Evolutionary conservation across 1,139 yeast genomes (phyloP).

Genomic region (Saccharomycopsis hybrid): DNA sequence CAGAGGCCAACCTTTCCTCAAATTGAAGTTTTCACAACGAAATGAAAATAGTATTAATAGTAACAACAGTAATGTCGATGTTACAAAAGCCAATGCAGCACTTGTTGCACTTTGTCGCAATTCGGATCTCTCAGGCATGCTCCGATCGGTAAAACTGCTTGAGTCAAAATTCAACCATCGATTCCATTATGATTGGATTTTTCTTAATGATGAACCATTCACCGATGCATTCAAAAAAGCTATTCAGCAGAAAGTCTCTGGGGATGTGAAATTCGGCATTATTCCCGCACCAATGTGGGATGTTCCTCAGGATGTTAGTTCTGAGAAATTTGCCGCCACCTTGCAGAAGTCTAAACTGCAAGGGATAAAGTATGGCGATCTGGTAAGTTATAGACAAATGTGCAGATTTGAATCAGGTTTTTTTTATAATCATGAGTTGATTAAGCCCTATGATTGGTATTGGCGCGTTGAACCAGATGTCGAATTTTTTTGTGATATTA

Average conservation of each 20-base stretch:
- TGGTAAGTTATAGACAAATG: conserved; percentile 69
- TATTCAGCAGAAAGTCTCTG: conserved; percentile 46
- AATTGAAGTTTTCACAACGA: too few species aligned
- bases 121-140: conserved; percentile 50
- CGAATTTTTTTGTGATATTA: conserved; percentile 53
- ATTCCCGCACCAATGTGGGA: conserved; percentile 67
- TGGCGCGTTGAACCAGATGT: conserved; percentile 74
- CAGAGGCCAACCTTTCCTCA: too few species aligned
- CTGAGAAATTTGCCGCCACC: conserved; percentile 42
- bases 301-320: conserved; percentile 66
- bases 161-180: conserved; percentile 68
- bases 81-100: conserved; percentile 44
- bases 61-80: too few species aligned
- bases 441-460: conserved; percentile 54
- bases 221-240: conserved; percentile 47
- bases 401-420: conserved; percentile 69
- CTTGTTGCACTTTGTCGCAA: conserved; percentile 71
- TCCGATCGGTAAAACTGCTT: conserved; percentile 48
- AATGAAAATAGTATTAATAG: too few species aligned
- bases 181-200: conserved; percentile 76
- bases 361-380: conserved; percentile 54
- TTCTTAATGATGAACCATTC: conserved; percentile 61
- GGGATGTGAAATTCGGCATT: conserved; percentile 53
- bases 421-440: conserved; percentile 48
- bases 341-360: conserved; percentile 40